Evolutionary conservation across 192 early-diverging fungal species (phyloP), one percentile per base, ranked within the genome.

Genomic region (Backusella liffmaniae): DNA sequence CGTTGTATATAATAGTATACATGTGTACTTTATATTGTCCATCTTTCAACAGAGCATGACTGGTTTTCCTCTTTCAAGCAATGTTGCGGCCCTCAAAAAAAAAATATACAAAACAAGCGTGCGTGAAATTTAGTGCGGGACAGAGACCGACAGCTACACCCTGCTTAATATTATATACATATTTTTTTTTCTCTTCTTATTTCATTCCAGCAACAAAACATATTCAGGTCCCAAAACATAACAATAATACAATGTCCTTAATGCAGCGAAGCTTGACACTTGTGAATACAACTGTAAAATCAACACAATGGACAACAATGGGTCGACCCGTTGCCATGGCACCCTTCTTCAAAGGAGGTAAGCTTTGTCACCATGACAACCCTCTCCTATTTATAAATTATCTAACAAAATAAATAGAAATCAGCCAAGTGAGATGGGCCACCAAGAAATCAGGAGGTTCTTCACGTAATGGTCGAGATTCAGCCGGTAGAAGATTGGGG

Each of bases 371-470:
- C 5, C 23, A 26, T 9, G 12, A 13, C 23, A 23, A 56, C 9
- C 8, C 21, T 21, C 9, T 21, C 18, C n/a, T 21, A 6, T 21
- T 6, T 23, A 23, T 53, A 53, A 32, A 32, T 32, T 32, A 32
- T 32, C 32, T 21, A n/a, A 21, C 21, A 9, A 21, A 21, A 21
- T 21, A 53, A 53, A 7, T 73, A 81, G 80, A 73, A 34, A 36
- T 70, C 23, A 76, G 12, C 18, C 90, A 91, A 83, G 79, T 92
- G 72, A 89, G 94, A 72, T 93, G 88, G 83, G 94, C 94, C 71
- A 83, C 90, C 18, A 95, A 95, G 78, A 91, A 90, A 78, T 85
- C 91, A 13, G 92, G 91, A 67, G 94, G 94, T 73, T 92, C 92
- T 12, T 90, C 94, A 51, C 89, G 90, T 67, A 95, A 94, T 82